These are phyloP conservation scores for Cynara cardunculus DNA, from an alignment of 129 eudicot species.

Conservation along the genomic window DNA sequence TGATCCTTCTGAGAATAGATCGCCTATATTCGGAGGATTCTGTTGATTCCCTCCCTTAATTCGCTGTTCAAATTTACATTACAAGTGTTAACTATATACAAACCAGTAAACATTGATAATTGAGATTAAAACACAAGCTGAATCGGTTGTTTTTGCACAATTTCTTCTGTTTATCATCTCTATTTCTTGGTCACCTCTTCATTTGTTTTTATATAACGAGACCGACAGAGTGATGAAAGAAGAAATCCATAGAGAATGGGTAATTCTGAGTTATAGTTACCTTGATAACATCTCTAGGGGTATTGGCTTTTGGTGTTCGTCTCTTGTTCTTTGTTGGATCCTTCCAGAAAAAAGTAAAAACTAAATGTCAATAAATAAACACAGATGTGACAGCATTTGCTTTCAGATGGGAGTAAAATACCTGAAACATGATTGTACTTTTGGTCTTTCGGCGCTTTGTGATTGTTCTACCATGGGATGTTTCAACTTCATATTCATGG, in stretches of 20 bases:
- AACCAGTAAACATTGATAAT: background rate
- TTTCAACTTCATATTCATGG: constrained; percentile 91
- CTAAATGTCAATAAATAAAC: constrained; percentile 14
- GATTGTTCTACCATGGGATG: constrained; percentile 70
- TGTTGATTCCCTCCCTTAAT: constrained; percentile 40
- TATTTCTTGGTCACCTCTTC: background rate
- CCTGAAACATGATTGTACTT: constrained; percentile 98
- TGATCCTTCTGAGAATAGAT: constrained; percentile 90
- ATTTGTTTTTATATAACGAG: background rate
- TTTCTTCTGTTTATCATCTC: background rate
- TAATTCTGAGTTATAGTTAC: constrained; percentile 32
- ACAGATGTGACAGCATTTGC: background rate
- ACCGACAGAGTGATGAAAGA: background rate
- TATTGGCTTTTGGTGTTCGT: constrained; percentile 58
- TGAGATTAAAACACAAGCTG: background rate
- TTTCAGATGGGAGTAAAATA: constrained; percentile 28
- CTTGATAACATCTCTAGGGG: constrained; percentile 58
- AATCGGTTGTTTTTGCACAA: background rate
- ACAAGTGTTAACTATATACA: background rate
- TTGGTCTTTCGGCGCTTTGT: constrained; percentile 84
- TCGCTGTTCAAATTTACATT: constrained; percentile 37
- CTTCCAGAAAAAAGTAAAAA: constrained; percentile 30
- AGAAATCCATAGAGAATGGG: background rate
- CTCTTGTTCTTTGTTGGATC: constrained; percentile 63
- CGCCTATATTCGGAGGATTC: constrained; percentile 71